These are phyloP conservation scores for Kwoniella sp. DNA, from an alignment of 768 basidiomycete genomes.

Conservation along the genomic window DNA sequence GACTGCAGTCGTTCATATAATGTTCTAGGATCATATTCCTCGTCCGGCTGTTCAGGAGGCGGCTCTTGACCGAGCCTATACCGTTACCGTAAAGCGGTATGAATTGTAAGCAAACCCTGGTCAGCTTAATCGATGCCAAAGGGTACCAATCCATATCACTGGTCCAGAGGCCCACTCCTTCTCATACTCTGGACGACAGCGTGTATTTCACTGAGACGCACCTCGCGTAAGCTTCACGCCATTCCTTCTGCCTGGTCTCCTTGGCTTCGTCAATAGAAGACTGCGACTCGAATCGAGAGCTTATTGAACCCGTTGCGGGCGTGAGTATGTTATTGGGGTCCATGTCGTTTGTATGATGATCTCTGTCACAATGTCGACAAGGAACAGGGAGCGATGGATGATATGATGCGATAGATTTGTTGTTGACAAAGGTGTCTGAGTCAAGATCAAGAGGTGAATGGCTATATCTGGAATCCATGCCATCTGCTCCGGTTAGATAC, in stretches of 20 bases:
- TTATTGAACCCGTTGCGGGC: constrained; percentile 34
- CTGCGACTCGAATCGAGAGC: constrained; percentile 56
- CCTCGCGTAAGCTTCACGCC: constrained; percentile 57
- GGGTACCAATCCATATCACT: too few relatives aligned
- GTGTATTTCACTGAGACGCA: constrained; percentile 19
- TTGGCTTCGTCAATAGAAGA: constrained; percentile 55
- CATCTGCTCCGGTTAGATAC: too few relatives aligned
- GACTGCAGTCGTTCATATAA: constrained; percentile 55
- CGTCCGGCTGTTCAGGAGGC: constrained; percentile 52
- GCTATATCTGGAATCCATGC: too few relatives aligned
- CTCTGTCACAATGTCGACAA: too few relatives aligned
- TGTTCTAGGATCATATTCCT: constrained; percentile 40
- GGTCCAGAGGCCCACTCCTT: too few relatives aligned
- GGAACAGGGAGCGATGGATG: neutral
- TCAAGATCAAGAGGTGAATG: too few relatives aligned
- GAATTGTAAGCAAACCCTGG: too few relatives aligned
- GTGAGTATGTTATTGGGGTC: constrained; percentile 24
- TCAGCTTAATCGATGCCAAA: too few relatives aligned
- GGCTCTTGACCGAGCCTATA: constrained; percentile 57
- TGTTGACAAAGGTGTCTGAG: neutral
- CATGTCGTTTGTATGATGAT: constrained; percentile 10
- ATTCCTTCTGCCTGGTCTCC: constrained; percentile 53
- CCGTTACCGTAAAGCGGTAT: constrained; percentile 10
- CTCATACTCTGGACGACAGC: too few relatives aligned
- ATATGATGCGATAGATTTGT: neutral